Base-by-base conservation (phyloP, 805 yeast genomes). In the Yarrowia yakushimensis region DNA sequence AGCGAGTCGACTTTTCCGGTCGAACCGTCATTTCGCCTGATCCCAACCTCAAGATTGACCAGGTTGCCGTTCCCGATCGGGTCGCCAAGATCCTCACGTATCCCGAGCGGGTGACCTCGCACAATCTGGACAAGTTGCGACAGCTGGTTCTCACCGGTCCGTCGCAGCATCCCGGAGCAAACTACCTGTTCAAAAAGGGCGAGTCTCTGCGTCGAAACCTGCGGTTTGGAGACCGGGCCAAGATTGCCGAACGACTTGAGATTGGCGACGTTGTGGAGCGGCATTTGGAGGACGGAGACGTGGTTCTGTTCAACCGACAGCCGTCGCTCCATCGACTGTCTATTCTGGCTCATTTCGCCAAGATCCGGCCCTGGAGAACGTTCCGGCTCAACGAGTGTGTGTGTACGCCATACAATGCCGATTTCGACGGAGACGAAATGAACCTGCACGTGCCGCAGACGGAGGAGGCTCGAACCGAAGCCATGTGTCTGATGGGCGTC, bases 371-470 rank as follows among this genome's bases (percentile, higher is more conserved):
- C 0, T 94, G 98, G 98, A 82, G 99, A 77, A 94, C 99, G 1
- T 90, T 94, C 78, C 81, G 99, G 68, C 81, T 94, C 68, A 94
- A 94, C 73, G 98, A 94, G 76, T 94, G 99, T 86, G 99, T 94
- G 10, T 94, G 99, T 78, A 94, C 99, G 0, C 99, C 99, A 1
- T 94, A 94, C 77, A 96, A 96, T 74, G 99, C 99, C 39, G 99
- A 94, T 82, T 94, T 94, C 73, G 99, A 94, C 75, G 99, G 99
- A 76, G 99, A 94, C 77, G 99, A 94, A 75, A 94, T 94, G 99
- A 94, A 94, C 74, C 79, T 94, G 71, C 99, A 94, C 73, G 99
- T 94, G 48, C 99, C 99, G 1, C 99, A 94, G 75, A 94, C 98
- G 1, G 98, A 94, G 76, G 99, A 94, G 75, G 98, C 99, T 1